Percentiles rank a stretch among this genome's conserved stretches.
Conservation (phyloP, 225 moss, liverwort and hornwort species). For the Ulota crispa region DNA sequence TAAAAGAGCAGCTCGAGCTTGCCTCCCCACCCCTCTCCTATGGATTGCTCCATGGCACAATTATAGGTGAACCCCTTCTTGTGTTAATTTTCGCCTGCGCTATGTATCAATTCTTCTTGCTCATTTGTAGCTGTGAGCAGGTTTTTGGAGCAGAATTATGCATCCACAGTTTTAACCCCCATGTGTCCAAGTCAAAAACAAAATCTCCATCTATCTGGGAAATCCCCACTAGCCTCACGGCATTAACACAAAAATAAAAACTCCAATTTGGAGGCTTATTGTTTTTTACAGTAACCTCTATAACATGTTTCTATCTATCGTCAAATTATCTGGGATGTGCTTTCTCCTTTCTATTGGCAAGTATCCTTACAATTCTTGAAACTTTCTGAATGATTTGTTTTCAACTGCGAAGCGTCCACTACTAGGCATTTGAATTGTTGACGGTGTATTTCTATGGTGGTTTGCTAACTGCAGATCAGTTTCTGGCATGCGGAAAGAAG, state of each 20-base stretch:
- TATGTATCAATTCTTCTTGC: neutral
- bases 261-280: neutral
- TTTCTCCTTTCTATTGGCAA: neutral
- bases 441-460: conserved; percentile 13
- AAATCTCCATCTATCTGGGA: neutral
- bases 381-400: neutral
- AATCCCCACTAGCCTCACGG: too few species aligned
- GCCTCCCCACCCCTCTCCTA: conserved; percentile 75
- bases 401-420: neutral
- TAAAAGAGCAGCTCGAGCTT: conserved; percentile 95
- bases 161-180: neutral
- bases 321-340: neutral
- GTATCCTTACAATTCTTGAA: neutral
- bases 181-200: neutral
- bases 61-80: conserved; percentile 64
- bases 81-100: neutral
- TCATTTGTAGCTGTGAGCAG: neutral
- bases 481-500: conserved; percentile 94
- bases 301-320: neutral
- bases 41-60: conserved; percentile 92
- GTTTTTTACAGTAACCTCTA: neutral
- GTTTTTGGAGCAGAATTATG: conserved; percentile 1
- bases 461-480: conserved; percentile 68
- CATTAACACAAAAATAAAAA: neutral
- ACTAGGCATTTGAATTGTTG: neutral